These are phyloP conservation scores for Diutina neorugosa DNA, from an alignment of 1,139 yeast species.

Conservation along the genomic window DNA sequence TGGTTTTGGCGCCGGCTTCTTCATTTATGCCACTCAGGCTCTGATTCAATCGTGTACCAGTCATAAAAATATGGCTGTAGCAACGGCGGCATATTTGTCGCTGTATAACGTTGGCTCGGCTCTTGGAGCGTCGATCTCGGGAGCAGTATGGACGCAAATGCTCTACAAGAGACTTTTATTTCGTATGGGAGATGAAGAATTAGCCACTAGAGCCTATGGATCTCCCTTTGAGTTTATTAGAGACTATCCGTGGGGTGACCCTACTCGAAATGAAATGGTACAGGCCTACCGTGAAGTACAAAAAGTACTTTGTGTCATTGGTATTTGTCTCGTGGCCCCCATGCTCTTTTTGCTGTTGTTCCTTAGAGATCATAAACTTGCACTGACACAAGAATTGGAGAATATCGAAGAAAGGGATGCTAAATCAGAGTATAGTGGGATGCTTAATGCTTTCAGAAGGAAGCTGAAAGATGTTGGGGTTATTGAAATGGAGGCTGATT, in stretches of 20 bases:
- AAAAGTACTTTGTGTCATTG: not conserved
- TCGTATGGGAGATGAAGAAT: conserved; percentile 5
- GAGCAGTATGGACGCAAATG: conserved; percentile 4
- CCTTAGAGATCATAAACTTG: not conserved
- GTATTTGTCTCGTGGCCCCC: not conserved
- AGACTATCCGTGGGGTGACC: conserved; percentile 20
- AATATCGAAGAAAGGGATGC: not conserved
- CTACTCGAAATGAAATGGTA: conserved; percentile 20
- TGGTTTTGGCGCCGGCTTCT: conserved; percentile 4
- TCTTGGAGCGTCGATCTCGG: not conserved
- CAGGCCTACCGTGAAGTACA: conserved; percentile 3
- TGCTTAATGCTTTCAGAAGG: not conserved
- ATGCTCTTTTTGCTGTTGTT: not conserved
- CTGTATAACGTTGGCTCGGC: not conserved
- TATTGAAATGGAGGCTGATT: too few relatives aligned
- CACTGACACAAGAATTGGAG: not conserved
- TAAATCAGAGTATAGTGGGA: not conserved
- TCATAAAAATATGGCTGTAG: conserved; percentile 4
- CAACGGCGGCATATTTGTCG: not conserved
- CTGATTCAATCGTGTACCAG: not conserved
- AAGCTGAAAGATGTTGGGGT: too few relatives aligned
- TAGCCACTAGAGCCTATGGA: conserved; percentile 18
- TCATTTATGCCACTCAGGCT: not conserved
- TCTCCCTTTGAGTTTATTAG: conserved; percentile 18
- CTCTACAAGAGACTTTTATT: conserved; percentile 15